Conservation (phyloP, 2,329 filamentous ascomycete genomes). For the Thermothelomyces thermophilus region DNA sequence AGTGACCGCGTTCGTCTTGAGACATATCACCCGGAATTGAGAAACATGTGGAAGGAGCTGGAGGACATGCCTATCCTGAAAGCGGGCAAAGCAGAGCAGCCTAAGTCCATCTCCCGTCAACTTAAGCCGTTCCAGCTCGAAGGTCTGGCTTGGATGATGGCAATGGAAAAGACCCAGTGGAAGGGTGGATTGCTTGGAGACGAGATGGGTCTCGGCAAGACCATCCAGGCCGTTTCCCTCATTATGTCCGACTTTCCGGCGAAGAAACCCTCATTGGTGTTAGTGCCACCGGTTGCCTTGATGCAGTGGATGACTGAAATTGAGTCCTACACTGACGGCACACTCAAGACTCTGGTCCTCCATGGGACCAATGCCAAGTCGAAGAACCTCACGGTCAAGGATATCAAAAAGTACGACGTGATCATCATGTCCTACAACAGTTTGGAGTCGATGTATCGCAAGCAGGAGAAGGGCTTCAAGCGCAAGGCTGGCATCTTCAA, state of each 20-base stretch:
- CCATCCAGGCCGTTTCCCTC: constrained; percentile 92
- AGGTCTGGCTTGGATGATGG: constrained; percentile 89
- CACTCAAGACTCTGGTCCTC: constrained; percentile 82
- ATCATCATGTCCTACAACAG: constrained; percentile 97
- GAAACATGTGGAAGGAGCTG: constrained; percentile 78
- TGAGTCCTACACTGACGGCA: constrained; percentile 74
- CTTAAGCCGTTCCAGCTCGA: constrained; percentile 93
- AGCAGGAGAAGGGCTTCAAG: constrained; percentile 84
- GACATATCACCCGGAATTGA: constrained; percentile 67
- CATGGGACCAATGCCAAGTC: constrained; percentile 81
- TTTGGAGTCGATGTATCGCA: constrained; percentile 85
- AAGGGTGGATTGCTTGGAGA: constrained; percentile 88
- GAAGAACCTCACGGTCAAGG: constrained; percentile 67
- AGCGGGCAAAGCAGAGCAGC: constrained; percentile 59
- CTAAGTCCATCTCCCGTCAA: constrained; percentile 68
- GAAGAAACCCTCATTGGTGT: constrained; percentile 73
- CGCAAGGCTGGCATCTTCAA: constrained; percentile 75
- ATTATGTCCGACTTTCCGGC: constrained; percentile 97
- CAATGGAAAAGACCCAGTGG: constrained; percentile 79
- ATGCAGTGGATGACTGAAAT: constrained; percentile 94
- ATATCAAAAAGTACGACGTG: constrained; percentile 78
- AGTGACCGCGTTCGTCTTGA: constrained; percentile 63
- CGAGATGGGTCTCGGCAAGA: constrained; percentile 99
- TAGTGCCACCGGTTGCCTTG: constrained; percentile 86
- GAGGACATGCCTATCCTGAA: constrained; percentile 61